phyloP scores from a whole-genome alignment of 192 early-diverging fungal genomes.

The Spizellomyces sp. region DNA sequence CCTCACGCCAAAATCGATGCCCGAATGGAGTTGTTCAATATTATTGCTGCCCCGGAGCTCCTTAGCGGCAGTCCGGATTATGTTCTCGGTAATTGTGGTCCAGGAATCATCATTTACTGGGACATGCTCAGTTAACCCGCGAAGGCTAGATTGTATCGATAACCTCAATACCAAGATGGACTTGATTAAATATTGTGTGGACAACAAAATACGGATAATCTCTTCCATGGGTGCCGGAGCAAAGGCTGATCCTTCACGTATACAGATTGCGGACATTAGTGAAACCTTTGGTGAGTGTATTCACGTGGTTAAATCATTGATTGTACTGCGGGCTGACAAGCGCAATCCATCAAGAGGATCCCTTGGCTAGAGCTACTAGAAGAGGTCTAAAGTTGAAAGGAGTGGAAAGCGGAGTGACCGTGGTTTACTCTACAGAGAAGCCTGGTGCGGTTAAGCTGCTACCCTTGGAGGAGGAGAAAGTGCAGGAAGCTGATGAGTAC shows the following conservation, averaged over 20 bases:
- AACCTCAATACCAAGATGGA: constrained; percentile 94
- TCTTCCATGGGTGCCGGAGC: constrained; percentile 98
- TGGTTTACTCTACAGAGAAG: constrained; percentile 95
- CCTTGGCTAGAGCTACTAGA: constrained; percentile 85
- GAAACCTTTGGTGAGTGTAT: constrained; percentile 74
- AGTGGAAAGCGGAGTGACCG: constrained; percentile 80
- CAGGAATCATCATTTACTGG: neutral
- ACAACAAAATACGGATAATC: constrained; percentile 75
- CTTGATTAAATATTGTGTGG: constrained; percentile 83
- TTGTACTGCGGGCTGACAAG: neutral
- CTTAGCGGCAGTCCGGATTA: constrained; percentile 64
- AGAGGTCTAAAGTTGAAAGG: constrained; percentile 69
- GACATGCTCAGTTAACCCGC: constrained; percentile 8
- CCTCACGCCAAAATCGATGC: constrained; percentile 83
- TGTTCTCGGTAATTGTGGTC: constrained; percentile 35
- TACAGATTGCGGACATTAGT: constrained; percentile 95
- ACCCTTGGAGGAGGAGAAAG: constrained; percentile 84
- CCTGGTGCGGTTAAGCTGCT: constrained; percentile 86
- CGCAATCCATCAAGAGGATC: constrained; percentile 71
- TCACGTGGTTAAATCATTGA: neutral
- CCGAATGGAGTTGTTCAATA: constrained; percentile 73
- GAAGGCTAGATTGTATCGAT: constrained; percentile 80
- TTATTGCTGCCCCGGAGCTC: constrained; percentile 67
- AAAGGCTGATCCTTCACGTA: constrained; percentile 92
- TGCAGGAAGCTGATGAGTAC: constrained; percentile 84